Percentiles rank a stretch among this genome's conserved stretches.
phyloP scores from a whole-genome alignment of 1,284 basidiomycete species.

The Amylostereum chailletii region DNA sequence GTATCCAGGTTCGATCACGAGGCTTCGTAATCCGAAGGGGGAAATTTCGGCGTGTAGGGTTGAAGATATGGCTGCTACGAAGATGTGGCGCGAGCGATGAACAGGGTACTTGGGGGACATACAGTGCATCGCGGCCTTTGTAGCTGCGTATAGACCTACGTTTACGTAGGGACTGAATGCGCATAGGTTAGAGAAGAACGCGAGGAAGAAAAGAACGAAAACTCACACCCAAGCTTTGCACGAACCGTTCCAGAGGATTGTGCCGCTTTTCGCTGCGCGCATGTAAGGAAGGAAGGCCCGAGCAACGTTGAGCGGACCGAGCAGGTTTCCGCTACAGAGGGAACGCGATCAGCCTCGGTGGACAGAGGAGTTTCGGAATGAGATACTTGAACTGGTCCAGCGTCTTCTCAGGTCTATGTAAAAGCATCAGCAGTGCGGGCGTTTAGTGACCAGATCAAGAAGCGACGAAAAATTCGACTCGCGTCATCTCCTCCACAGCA shows the following conservation, averaged over 20 bases:
- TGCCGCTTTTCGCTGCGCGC: conserved; percentile 24
- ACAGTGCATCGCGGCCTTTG: conserved; percentile 30
- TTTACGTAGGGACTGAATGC: conserved; percentile 18
- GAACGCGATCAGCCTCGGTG: background rate
- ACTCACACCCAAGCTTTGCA: conserved; percentile 24
- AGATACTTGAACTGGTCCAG: conserved; percentile 23
- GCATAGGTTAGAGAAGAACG: background rate
- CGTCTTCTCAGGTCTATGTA: conserved; percentile 20
- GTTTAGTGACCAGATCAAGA: background rate
- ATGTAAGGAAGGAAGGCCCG: conserved; percentile 31
- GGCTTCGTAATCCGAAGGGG: conserved; percentile 32
- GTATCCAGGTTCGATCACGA: conserved; percentile 34
- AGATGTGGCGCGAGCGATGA: background rate
- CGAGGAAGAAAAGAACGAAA: background rate
- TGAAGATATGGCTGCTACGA: conserved; percentile 23
- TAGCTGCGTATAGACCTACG: conserved; percentile 25
- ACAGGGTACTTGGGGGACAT: conserved; percentile 5
- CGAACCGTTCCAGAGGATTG: conserved; percentile 26
- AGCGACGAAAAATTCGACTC: background rate
- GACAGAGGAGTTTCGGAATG: background rate
- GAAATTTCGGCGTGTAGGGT: conserved; percentile 30
- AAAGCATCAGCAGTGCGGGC: conserved; percentile 4
- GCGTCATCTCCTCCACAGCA: conserved; percentile 13
- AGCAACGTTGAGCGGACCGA: conserved; percentile 29
- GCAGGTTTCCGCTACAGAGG: conserved; percentile 23